A percentile compares a stretch with the other conserved stretches of the same genome.
phyloP scores from a whole-genome alignment of 257 asterid genomes.

The Nicotiana obtusifolia region DNA sequence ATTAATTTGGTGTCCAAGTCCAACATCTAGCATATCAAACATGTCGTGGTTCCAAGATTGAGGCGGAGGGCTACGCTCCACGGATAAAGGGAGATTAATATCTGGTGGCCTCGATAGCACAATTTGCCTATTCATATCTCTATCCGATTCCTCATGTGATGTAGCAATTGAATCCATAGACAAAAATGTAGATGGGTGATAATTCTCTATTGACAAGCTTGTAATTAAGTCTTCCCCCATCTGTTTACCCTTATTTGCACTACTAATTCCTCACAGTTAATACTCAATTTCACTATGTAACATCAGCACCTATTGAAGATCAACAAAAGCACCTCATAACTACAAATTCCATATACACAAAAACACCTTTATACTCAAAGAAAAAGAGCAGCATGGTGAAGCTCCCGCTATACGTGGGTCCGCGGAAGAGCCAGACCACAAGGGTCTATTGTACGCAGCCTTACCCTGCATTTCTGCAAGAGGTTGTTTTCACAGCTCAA shows the following conservation, averaged over 20 bases:
- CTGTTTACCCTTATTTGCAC: slow-evolving; percentile 44
- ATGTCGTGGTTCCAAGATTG: slow-evolving; percentile 50
- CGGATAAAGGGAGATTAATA: slow-evolving; percentile 61
- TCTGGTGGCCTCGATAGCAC: slow-evolving; percentile 55
- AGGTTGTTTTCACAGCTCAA: too few species aligned
- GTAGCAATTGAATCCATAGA: slow-evolving; percentile 72
- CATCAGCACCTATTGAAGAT: neutral
- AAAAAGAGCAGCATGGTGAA: too few species aligned
- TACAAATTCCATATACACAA: neutral
- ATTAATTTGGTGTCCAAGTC: slow-evolving; percentile 44
- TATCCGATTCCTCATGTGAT: slow-evolving; percentile 50
- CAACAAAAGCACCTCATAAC: slow-evolving; percentile 5
- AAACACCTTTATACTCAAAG: neutral
- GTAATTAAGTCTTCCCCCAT: slow-evolving; percentile 54
- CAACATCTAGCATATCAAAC: slow-evolving; percentile 62
- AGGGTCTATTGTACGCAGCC: too few species aligned
- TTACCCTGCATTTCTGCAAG: too few species aligned
- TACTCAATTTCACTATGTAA: neutral
- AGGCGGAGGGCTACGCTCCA: slow-evolving; percentile 56
- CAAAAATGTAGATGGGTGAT: slow-evolving; percentile 57
- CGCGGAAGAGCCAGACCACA: too few species aligned
- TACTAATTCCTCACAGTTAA: neutral
- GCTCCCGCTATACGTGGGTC: too few species aligned
- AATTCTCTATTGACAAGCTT: slow-evolving; percentile 54
- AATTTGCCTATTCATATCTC: slow-evolving; percentile 49